Base-by-base conservation (phyloP, 345 rosid species). In the Gossypium ekmanianum region DNA sequence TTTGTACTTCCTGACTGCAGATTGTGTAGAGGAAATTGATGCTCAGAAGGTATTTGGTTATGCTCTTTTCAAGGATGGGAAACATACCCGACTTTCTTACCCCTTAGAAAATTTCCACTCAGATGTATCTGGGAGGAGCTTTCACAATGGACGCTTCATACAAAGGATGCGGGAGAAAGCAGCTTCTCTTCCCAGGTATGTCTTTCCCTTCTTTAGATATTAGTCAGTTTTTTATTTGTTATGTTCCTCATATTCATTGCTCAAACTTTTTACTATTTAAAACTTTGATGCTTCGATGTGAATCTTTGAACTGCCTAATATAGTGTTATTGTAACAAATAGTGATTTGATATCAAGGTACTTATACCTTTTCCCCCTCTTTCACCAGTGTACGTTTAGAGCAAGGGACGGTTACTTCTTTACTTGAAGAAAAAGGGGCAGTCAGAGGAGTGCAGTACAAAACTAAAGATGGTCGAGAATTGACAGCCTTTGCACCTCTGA, bases 351-450 rank as follows among this genome's bases (percentile, higher is more conserved):
- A 16, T 61, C 16, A 43, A 65, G 51, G 26, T 64, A 39, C 13
- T 44, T 66, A 22, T 22, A 47, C 34, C 39, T 44, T 22, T 67
- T 13, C 3, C 34, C 55, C 71, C 2, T 67, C 39, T 34, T 22
- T 26, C 22, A 68, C 22, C 73, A 92, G 97, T 81, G 92, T 92
- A 47, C 77, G 56, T 71, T 73, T 92, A 79, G 93, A 87, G 68
- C 93, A 92, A 87, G 97, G 97, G 79, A 83, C 93, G 1, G 94
- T 88, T 62, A 80, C 85, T 72, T 88, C 93, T 58, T 87, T 90
- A 71, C 78, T 86, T 18, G 92, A 92, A 75, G 91, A 86, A 73
- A 83, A 87, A 3, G 89, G 97, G 44, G 79, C 86, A 48, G 76
- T 92, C 48, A 92, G 82, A 79, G 97, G 94, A 61, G 93, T 92